Percentiles rank a stretch among this genome's conserved stretches.
Evolutionary conservation across 2,329 filamentous ascomycete species (phyloP).

Genomic region (Sporothrix euskadiensis): DNA sequence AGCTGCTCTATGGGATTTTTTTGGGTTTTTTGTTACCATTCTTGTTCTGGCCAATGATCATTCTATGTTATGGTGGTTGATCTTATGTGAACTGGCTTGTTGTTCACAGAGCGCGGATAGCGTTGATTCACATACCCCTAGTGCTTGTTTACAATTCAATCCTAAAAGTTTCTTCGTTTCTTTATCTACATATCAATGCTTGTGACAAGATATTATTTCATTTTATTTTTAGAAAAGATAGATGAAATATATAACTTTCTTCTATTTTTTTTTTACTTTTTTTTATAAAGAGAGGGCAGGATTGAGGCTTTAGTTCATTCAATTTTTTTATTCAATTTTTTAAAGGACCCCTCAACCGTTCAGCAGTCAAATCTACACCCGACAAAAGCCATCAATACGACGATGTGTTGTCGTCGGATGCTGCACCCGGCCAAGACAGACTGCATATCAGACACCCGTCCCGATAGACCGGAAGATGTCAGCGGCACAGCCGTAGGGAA

Average conservation of each 20-base stretch:
- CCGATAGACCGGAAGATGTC: not conserved
- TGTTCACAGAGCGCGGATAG: not conserved
- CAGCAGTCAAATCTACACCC: not conserved
- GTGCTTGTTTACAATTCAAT: not conserved
- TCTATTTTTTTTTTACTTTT: not conserved
- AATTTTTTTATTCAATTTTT: not conserved
- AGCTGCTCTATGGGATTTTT: not conserved
- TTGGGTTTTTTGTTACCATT: not conserved
- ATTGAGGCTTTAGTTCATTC: no score
- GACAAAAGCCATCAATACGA: conserved; percentile 1
- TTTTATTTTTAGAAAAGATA: not conserved
- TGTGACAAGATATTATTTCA: not conserved
- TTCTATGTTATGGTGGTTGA: not conserved
- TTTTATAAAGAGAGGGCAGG: not conserved
- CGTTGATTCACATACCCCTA: not conserved
- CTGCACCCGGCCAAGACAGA: not conserved
- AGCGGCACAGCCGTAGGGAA: not conserved
- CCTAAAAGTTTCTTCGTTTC: not conserved
- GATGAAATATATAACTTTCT: not conserved
- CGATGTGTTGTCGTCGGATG: conserved; percentile 4
- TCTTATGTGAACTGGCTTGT: no score
- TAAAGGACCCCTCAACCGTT: no score
- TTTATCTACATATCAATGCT: no score
- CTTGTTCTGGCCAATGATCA: not conserved
- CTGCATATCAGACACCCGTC: not conserved